phyloP scores from a whole-genome alignment of 768 basidiomycete species.

The Strobilomyces echinocephalus region DNA sequence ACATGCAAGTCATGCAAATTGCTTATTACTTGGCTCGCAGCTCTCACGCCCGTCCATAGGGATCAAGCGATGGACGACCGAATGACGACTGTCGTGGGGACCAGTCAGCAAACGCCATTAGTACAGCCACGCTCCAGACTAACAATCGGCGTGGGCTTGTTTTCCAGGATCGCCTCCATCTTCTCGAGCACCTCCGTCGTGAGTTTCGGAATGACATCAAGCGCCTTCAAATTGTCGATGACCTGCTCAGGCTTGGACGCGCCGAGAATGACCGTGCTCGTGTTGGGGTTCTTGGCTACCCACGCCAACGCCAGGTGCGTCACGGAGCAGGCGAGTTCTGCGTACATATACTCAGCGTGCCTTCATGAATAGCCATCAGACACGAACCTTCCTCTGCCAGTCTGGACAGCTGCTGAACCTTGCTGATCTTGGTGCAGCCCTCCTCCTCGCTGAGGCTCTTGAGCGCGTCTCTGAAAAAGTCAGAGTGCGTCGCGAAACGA shows the following conservation, averaged over 20 bases:
- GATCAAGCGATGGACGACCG: conserved; percentile 30
- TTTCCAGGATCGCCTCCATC: conserved; percentile 50
- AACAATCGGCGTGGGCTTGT: conserved; percentile 31
- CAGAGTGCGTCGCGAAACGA: conserved; percentile 45
- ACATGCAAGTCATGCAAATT: neutral
- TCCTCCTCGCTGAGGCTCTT: conserved; percentile 39
- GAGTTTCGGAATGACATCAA: conserved; percentile 51
- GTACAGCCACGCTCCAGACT: conserved; percentile 2
- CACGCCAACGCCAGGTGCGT: conserved; percentile 56
- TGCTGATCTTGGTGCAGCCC: conserved; percentile 43
- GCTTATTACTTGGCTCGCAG: neutral
- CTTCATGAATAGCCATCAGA: neutral
- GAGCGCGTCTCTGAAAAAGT: conserved; percentile 43
- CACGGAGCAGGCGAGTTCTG: conserved; percentile 43
- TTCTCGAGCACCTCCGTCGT: conserved; percentile 46
- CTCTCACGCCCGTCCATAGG: conserved; percentile 19
- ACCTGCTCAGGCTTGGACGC: conserved; percentile 47
- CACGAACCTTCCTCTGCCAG: conserved; percentile 36
- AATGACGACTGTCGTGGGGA: conserved; percentile 16
- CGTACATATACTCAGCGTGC: conserved; percentile 4
- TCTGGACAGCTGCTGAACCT: conserved; percentile 44
- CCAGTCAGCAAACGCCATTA: conserved; percentile 3
- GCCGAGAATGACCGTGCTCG: conserved; percentile 44
- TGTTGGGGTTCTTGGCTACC: conserved; percentile 47
- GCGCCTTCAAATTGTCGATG: conserved; percentile 45